Base-by-base conservation (phyloP, 306 rosid species). In the Ormosia semicastrata region DNA sequence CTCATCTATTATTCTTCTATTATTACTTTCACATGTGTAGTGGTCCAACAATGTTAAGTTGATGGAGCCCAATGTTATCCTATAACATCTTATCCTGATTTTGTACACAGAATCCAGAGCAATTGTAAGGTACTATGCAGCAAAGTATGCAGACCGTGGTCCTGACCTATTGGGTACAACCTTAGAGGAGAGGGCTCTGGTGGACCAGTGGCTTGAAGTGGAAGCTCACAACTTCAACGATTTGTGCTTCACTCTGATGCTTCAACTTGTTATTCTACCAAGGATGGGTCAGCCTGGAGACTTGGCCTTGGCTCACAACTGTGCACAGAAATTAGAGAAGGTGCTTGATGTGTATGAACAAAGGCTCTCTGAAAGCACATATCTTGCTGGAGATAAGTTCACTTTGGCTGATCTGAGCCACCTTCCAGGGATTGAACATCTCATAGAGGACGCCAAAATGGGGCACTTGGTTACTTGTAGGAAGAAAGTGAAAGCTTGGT, bases 181-280 rank as follows among this genome's bases (percentile, higher is more conserved):
- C n/a, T 36, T 90, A 39, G 96, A 93, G 81, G 94, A 90, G 83
- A 87, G 83, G 41, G 94, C 96, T 3, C 0, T 91, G 52, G 92
- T 93, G 66, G 93, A 93, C 17, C 96, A 93, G 17, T 91, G 98
- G 98, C 76, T 93, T 0, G 94, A 93, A 84, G 90, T 91, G 10
- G 97, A 93, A 65, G 94, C 91, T 1, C 89, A 91, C 82, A 91
- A 90, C 24, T 93, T 93, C 88, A 89, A 91, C 39, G 89, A 91
- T 49, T 32, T 83, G 56, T 86, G 90, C n/a, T 87, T 79, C 89
- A 80, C 81, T 15, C 8, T 90, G 0, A 91, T 91, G 62, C 52
- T 88, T 72, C 89, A 91, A 54, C 89, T 85, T 6, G 81, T 91
- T 47, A 81, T 91, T 24, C 47, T 91, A 0, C 97, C 98, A 3